Conservation (phyloP, 2,329 filamentous ascomycete genomes). For the Pyrenochaeta sp. region DNA sequence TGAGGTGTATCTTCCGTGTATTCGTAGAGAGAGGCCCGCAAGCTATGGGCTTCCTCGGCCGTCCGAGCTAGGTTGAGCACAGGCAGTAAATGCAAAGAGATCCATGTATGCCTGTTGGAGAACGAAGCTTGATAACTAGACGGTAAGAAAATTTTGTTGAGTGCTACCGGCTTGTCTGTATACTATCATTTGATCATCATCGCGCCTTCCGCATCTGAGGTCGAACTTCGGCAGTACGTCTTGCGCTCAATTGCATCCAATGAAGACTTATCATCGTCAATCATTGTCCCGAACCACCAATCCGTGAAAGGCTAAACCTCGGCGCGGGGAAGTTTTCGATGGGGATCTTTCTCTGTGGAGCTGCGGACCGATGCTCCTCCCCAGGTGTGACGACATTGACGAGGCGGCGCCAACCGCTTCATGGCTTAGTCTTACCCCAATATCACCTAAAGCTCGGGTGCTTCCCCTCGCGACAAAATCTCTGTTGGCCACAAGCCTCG, state of each 20-base stretch:
- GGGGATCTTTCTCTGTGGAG: conserved; percentile 11
- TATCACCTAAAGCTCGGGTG: conserved; percentile 9
- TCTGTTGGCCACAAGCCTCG: conserved; percentile 15
- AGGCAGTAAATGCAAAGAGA: no score
- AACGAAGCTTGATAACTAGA: no score
- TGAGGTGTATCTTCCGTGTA: no score
- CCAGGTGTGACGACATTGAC: neutral
- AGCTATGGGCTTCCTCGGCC: no score
- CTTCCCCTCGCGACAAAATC: conserved; percentile 16
- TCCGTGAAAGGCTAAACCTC: conserved; percentile 15
- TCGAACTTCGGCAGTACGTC: neutral
- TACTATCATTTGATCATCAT: no score
- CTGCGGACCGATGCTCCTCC: neutral
- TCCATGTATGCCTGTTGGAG: no score
- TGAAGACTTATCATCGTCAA: neutral
- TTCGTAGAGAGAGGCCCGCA: no score
- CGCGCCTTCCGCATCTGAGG: neutral
- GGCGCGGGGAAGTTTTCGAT: conserved; percentile 13
- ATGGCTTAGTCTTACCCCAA: conserved; percentile 8
- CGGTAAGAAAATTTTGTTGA: no score
- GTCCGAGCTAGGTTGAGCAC: no score
- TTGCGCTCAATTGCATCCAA: neutral
- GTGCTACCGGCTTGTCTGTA: no score
- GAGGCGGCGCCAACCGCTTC: neutral
- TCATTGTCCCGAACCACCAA: conserved; percentile 7